These are phyloP conservation scores for Pseudocercospora musae DNA, from an alignment of 2,329 filamentous ascomycete genomes.

Conservation along the genomic window DNA sequence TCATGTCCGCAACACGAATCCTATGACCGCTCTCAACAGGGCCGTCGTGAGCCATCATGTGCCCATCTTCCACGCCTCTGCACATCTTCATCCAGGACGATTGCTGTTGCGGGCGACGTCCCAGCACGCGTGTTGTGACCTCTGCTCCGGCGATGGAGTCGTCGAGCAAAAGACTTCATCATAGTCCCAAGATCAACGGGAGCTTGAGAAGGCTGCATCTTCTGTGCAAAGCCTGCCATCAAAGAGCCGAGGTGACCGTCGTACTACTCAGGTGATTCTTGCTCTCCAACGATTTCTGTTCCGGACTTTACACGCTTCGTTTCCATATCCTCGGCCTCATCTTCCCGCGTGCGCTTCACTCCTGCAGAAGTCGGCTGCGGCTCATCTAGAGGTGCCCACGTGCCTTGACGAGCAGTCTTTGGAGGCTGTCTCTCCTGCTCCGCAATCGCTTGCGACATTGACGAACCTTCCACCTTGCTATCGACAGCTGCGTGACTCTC, in stretches of 20 bases:
- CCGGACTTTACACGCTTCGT: constrained; percentile 11
- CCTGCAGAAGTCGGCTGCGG: constrained; percentile 4
- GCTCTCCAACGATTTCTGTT: background rate
- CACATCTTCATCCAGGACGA: background rate
- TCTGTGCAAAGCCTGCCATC: constrained; percentile 1
- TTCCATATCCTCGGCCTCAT: constrained; percentile 2
- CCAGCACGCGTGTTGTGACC: background rate
- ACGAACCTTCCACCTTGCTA: background rate
- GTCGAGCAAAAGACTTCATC: background rate
- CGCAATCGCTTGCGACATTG: background rate
- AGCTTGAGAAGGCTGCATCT: background rate
- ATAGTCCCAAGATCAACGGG: background rate
- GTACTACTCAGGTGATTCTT: constrained; percentile 1
- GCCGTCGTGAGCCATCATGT: background rate
- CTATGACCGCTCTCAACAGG: background rate
- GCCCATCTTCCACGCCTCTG: background rate
- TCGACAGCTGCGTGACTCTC: background rate
- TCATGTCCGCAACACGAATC: background rate
- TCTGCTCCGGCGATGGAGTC: background rate
- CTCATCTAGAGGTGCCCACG: background rate
- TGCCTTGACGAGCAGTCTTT: background rate
- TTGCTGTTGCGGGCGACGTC: background rate
- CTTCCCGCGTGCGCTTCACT: constrained; percentile 14
- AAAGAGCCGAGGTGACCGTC: constrained; percentile 1
- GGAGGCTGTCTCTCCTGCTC: background rate